These are phyloP conservation scores for Leishmania tropica DNA, from an alignment of 208 protist genomes.

Conservation along the genomic window DNA sequence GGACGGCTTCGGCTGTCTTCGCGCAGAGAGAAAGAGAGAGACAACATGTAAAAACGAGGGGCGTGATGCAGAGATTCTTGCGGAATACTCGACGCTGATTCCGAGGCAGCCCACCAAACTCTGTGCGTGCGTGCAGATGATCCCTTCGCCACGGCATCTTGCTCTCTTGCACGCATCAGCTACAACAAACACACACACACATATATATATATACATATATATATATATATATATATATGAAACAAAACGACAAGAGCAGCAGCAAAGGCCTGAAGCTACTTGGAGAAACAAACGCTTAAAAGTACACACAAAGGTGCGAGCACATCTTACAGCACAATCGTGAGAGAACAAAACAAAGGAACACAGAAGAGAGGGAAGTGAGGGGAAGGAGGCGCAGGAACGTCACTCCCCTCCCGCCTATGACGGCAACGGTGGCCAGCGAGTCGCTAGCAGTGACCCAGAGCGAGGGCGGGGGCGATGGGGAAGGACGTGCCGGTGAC, in stretches of 20 bases:
- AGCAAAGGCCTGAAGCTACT: neutral
- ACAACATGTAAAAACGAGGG: neutral
- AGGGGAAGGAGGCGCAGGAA: neutral
- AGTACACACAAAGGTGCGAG: neutral
- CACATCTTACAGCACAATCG: neutral
- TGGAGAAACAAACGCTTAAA: constrained; percentile 2
- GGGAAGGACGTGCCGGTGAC: neutral
- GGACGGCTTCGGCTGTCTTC: neutral
- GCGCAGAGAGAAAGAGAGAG: neutral
- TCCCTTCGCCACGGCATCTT: neutral
- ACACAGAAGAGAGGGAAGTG: neutral
- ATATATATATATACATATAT: neutral
- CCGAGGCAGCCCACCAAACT: neutral
- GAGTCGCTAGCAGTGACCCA: neutral
- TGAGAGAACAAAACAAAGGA: neutral
- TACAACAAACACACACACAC: too few species aligned
- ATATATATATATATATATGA: neutral
- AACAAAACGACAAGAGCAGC: constrained; percentile 3
- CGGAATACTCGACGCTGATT: neutral
- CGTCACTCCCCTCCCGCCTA: neutral
- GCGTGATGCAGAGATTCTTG: neutral
- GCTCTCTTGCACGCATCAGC: neutral
- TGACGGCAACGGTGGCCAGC: neutral
- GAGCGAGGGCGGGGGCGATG: neutral
- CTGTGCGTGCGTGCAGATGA: neutral